phyloP scores from a whole-genome alignment of 352 stramenopile species.

The Aphanomyces invadans region DNA sequence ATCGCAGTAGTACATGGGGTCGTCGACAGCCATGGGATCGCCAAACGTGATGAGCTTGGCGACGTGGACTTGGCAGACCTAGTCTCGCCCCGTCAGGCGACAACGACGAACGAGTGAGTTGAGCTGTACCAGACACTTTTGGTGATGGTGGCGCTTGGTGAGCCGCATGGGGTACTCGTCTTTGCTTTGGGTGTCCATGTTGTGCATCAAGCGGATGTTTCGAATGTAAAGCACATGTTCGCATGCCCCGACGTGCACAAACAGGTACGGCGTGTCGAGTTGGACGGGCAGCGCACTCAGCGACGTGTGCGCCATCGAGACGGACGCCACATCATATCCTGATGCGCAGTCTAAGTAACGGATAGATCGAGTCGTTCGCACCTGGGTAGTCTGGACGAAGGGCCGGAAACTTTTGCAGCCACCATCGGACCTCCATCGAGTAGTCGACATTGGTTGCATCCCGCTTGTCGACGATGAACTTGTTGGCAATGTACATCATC shows the following conservation, averaged over 20 bases:
- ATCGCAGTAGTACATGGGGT: slow-evolving; percentile 20
- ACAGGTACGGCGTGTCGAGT: slow-evolving; percentile 7
- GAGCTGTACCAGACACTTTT: slow-evolving; percentile 15
- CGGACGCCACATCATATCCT: background rate
- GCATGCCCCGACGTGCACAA: slow-evolving; percentile 10
- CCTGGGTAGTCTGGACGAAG: background rate
- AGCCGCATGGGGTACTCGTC: slow-evolving; percentile 14
- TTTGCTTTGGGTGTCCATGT: background rate
- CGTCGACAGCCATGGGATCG: slow-evolving; percentile 8
- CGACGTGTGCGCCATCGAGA: background rate
- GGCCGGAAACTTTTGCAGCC: background rate
- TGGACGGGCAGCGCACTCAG: background rate
- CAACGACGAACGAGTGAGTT: background rate
- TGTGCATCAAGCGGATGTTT: slow-evolving; percentile 9
- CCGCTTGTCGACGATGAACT: slow-evolving; percentile 1
- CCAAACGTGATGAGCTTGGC: slow-evolving; percentile 18
- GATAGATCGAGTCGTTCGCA: no score
- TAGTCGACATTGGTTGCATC: background rate
- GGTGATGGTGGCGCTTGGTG: background rate
- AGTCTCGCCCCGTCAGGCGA: background rate
- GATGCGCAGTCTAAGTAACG: no score
- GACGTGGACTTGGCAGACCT: slow-evolving; percentile 10
- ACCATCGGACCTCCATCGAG: background rate
- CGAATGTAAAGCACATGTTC: slow-evolving; percentile 12
- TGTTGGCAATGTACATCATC: slow-evolving; percentile 10